These are phyloP conservation scores for Claviceps paspali DNA, from an alignment of 2,329 filamentous ascomycete species.

Conservation along the genomic window DNA sequence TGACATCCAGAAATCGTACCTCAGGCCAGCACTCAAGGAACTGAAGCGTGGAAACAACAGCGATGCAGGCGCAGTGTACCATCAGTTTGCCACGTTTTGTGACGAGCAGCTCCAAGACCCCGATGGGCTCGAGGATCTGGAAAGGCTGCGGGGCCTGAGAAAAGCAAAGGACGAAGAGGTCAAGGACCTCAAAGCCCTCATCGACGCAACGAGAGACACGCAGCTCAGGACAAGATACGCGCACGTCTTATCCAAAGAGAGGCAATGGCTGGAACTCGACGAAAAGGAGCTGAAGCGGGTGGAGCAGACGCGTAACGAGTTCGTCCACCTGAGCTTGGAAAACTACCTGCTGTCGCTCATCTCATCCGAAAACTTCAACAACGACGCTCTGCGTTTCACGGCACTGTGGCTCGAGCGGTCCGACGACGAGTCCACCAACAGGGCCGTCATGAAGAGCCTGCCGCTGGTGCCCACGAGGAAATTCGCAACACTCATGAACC, in stretches of 20 bases:
- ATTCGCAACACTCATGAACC: slow-evolving; percentile 86
- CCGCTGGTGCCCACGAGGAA: slow-evolving; percentile 71
- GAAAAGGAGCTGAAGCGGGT: slow-evolving; percentile 72
- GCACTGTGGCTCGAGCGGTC: slow-evolving; percentile 87
- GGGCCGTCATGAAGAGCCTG: slow-evolving; percentile 56
- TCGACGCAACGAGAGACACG: slow-evolving; percentile 32
- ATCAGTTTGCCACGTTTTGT: slow-evolving; percentile 90
- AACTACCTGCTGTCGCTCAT: slow-evolving; percentile 80
- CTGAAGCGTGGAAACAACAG: slow-evolving; percentile 50
- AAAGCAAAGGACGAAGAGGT: slow-evolving; percentile 73
- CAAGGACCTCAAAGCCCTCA: slow-evolving; percentile 48
- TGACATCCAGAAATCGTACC: slow-evolving; percentile 72
- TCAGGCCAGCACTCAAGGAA: slow-evolving; percentile 71
- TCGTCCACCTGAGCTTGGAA: slow-evolving; percentile 76
- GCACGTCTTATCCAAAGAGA: slow-evolving; percentile 54
- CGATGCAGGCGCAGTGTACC: slow-evolving; percentile 77
- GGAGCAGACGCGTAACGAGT: slow-evolving; percentile 59
- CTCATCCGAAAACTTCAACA: slow-evolving; percentile 78
- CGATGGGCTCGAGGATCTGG: slow-evolving; percentile 71
- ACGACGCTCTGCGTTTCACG: slow-evolving; percentile 80
- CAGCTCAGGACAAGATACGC: slow-evolving; percentile 41
- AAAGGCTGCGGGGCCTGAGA: slow-evolving; percentile 62
- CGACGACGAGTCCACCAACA: slow-evolving; percentile 60
- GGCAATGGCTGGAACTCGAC: slow-evolving; percentile 81
- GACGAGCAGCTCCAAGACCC: slow-evolving; percentile 84